Evolutionary conservation across 2,329 filamentous ascomycete genomes (phyloP), one percentile per base, ranked within the genome.

Genomic region (Aspergillus udagawae): DNA sequence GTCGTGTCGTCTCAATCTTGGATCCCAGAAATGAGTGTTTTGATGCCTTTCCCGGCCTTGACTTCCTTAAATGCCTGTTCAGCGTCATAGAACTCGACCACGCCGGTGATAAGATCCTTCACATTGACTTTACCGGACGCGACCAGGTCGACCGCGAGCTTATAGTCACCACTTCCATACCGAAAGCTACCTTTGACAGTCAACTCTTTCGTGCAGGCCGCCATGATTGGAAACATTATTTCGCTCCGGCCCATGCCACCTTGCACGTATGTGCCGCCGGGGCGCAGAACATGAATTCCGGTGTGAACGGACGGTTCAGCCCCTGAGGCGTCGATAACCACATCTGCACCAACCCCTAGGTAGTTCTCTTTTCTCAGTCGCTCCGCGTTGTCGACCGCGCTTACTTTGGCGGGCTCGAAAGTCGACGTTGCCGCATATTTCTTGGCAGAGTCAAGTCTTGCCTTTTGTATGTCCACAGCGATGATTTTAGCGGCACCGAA

Each of bases 191-290:
- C 93, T 70, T 88, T 90, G 49, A 90, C 83, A 10, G 87, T 95
- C 52, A 96, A 81, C 80, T 97, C 93, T 79, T 97, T 97, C 52
- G 87, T 82, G 73, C 92, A 95, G 70, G 95, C 81, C 4, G 90
- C 88, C 84, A 93, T 90, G 72, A 97, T 96, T 52, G 93, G 93
- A 79, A 97, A 96, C 8, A 77, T 89, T 73, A 97, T 92, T 69
- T 96, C 90, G 42, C 86, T 75, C 71, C 88, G 89, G 69, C 93
- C 93, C 91, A 97, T 96, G 55, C 92, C 92, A 58, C 87, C 91
- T 77, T 95, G 91, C 8, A 95, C 87, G 67, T 91, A 93, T 17
- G 83, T 87, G 32, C 90, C 90, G 55, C 90, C 90, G 49, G 80
- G 80, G 61, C 86, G 83, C 27, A 92, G 83, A 21, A 82, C 82